These are phyloP conservation scores for Aspergillus arachidicola DNA, from an alignment of 2,329 filamentous ascomycete genomes.

Conservation along the genomic window DNA sequence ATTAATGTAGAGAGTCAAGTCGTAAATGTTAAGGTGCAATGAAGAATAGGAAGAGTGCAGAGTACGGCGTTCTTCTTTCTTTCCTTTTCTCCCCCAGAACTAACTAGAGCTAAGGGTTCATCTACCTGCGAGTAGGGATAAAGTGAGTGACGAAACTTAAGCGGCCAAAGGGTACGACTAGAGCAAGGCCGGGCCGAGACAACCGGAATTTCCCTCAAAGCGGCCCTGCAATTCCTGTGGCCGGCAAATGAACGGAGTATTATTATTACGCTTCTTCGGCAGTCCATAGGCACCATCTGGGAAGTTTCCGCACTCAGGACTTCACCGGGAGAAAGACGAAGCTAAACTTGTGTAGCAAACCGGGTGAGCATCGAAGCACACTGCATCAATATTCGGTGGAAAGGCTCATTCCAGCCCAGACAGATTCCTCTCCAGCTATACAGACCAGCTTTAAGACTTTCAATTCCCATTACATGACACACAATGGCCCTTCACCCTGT, in stretches of 20 bases:
- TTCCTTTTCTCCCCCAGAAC: not conserved
- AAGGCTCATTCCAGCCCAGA: not conserved
- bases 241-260: slow-evolving; percentile 35
- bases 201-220: slow-evolving; percentile 32
- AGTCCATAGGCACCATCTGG: slow-evolving; percentile 21
- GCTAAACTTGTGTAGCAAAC: not conserved
- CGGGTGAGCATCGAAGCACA: not conserved
- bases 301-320: slow-evolving; percentile 21
- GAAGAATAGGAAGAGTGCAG: not conserved
- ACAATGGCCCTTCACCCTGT: slow-evolving; percentile 42
- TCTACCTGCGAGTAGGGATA: not conserved
- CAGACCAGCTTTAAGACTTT: not conserved
- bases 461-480: not conserved
- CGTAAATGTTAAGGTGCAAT: not conserved
- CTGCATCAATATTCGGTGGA: not conserved
- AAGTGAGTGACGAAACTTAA: slow-evolving; percentile 22
- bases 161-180: slow-evolving; percentile 1
- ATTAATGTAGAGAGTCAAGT: not conserved
- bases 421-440: not conserved
- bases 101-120: not conserved
- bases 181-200: slow-evolving; percentile 30
- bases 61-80: not conserved
- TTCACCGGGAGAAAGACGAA: not conserved
- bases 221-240: slow-evolving; percentile 20
- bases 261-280: slow-evolving; percentile 36